Percentiles rank a stretch among this genome's conserved stretches.
Conservation (phyloP, 2,329 filamentous ascomycete genomes). For the Aspergillus sp. region DNA sequence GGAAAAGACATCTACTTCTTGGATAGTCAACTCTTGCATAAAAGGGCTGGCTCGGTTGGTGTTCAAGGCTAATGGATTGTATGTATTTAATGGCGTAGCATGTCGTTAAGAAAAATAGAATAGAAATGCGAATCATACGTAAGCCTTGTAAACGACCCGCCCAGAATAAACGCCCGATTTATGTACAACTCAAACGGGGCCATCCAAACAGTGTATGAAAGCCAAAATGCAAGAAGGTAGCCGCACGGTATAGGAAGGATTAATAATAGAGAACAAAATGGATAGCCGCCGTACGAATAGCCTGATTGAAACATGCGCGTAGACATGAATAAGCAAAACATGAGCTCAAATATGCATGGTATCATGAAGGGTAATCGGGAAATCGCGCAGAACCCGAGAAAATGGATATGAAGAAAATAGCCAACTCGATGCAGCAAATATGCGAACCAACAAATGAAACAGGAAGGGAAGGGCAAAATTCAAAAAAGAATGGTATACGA, state of each 20-base stretch:
- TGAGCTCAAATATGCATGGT: conserved; percentile 2
- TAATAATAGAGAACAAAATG: no score
- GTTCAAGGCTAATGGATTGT: neutral
- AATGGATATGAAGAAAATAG: neutral
- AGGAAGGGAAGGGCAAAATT: neutral
- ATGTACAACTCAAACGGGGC: conserved; percentile 8
- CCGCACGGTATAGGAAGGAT: no score
- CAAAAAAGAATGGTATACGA: no score
- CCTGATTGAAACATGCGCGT: neutral
- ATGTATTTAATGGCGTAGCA: neutral
- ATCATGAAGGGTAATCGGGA: neutral
- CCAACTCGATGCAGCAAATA: conserved; percentile 2
- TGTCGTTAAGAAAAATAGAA: neutral
- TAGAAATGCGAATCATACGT: conserved; percentile 10
- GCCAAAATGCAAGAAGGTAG: neutral
- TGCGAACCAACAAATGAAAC: neutral
- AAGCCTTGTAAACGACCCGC: neutral
- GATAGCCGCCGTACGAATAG: no score
- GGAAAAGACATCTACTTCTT: no score
- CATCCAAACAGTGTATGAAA: neutral
- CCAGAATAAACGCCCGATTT: conserved; percentile 13
- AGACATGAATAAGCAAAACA: neutral
- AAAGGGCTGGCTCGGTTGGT: no score
- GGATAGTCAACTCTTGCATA: no score
- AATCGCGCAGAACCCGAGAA: neutral